phyloP scores from a whole-genome alignment of 768 basidiomycete species.

The Rossbeevera mucosa region DNA sequence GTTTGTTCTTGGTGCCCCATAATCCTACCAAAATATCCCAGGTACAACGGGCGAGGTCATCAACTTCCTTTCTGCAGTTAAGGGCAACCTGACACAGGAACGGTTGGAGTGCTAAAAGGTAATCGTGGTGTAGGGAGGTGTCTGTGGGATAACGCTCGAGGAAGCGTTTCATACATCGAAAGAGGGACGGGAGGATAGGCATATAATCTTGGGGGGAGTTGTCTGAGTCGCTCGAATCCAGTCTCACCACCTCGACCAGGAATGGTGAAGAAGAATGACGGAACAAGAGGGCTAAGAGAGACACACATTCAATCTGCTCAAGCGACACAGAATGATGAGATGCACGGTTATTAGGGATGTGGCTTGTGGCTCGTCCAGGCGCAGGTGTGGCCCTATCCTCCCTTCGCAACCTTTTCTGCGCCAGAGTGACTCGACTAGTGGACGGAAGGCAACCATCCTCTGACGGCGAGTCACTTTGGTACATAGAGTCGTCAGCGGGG shows the following conservation, averaged over 20 bases:
- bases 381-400: slow-evolving; percentile 22
- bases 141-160: slow-evolving; percentile 64
- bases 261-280: slow-evolving; percentile 56
- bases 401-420: slow-evolving; percentile 24
- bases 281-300: slow-evolving; percentile 57
- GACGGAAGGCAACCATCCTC: slow-evolving; percentile 32
- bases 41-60: slow-evolving; percentile 52
- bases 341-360: slow-evolving; percentile 19
- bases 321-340: slow-evolving; percentile 35
- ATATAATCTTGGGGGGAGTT: slow-evolving; percentile 30
- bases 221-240: slow-evolving; percentile 20
- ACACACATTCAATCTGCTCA: slow-evolving; percentile 70
- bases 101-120: slow-evolving; percentile 62
- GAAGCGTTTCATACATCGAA: slow-evolving; percentile 58
- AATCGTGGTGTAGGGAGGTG: slow-evolving; percentile 74
- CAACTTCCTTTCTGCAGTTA: slow-evolving; percentile 60
- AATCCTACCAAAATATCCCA: slow-evolving; percentile 65
- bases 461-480: slow-evolving; percentile 30
- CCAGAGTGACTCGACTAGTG: slow-evolving; percentile 15
- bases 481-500: slow-evolving; percentile 27
- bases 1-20: slow-evolving; percentile 76
- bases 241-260: slow-evolving; percentile 36
- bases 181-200: slow-evolving; percentile 41
- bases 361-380: slow-evolving; percentile 15
- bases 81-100: slow-evolving; percentile 73